These are phyloP conservation scores for Fragaria nilgerrensis DNA, from an alignment of 306 rosid species.

Conservation along the genomic window DNA sequence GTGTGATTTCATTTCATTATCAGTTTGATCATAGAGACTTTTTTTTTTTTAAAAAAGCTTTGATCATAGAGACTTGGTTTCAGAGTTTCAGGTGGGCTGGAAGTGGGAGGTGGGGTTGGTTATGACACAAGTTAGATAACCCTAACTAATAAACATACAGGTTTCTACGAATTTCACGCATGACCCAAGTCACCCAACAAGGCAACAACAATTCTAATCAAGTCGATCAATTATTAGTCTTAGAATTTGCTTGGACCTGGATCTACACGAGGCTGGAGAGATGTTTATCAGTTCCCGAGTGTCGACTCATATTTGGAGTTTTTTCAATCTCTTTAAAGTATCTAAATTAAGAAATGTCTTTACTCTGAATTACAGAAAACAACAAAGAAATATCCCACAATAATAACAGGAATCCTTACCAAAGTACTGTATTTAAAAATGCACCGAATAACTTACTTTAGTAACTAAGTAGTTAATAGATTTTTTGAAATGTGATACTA, in stretches of 20 bases:
- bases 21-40: neutral
- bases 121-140: slow-evolving; percentile 1
- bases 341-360: neutral
- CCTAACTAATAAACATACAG: neutral
- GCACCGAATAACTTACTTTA: too few relatives aligned
- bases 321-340: neutral
- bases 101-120: slow-evolving; percentile 6
- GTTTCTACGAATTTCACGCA: neutral
- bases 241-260: neutral
- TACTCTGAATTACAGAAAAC: too few relatives aligned
- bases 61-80: neutral
- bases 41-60: too few relatives aligned
- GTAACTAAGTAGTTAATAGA: too few relatives aligned
- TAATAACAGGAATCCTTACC: too few relatives aligned
- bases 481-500: too few relatives aligned
- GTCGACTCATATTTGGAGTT: neutral
- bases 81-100: slow-evolving; percentile 8
- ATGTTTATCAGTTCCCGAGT: neutral
- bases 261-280: neutral
- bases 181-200: neutral
- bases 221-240: neutral
- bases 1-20: neutral
- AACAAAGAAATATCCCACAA: too few relatives aligned
- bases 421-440: too few relatives aligned
- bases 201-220: neutral